Percentiles rank a stretch among this genome's conserved stretches.
These are phyloP conservation scores for Isabelozyma heimii DNA, from an alignment of 805 yeast genomes.

Conservation along the genomic window DNA sequence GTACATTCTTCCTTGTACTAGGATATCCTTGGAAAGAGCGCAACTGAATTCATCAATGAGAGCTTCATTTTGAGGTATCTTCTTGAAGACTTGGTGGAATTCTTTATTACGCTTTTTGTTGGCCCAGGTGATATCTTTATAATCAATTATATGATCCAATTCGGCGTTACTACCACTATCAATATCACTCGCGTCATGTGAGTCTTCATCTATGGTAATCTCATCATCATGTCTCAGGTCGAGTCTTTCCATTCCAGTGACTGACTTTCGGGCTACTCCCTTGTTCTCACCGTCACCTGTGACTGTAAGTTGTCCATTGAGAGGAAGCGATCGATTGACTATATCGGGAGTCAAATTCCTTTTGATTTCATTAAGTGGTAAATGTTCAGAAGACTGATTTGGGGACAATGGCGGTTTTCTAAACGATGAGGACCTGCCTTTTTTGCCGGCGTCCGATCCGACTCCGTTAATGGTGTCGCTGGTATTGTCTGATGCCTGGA, in stretches of 20 bases:
- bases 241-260: not conserved
- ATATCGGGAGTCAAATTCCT: constrained; percentile 16
- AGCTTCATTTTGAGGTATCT: constrained; percentile 48
- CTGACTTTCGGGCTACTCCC: constrained; percentile 12
- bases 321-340: constrained; percentile 12
- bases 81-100: constrained; percentile 58
- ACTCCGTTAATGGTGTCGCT: constrained; percentile 3
- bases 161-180: constrained; percentile 9
- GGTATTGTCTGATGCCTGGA: not conserved
- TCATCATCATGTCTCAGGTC: not conserved
- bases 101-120: constrained; percentile 54
- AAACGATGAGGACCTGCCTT: constrained; percentile 2
- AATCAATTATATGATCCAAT: constrained; percentile 11
- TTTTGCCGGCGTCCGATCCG: not conserved
- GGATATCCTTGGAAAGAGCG: constrained; percentile 63
- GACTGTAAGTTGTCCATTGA: constrained; percentile 11
- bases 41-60: constrained; percentile 63
- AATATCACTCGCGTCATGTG: constrained; percentile 5
- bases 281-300: constrained; percentile 15
- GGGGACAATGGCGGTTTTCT: constrained; percentile 11
- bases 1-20: constrained; percentile 66
- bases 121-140: constrained; percentile 28
- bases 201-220: constrained; percentile 5
- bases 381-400: constrained; percentile 15
- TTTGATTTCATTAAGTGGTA: constrained; percentile 5